These are phyloP conservation scores for Cladosporium halotolerans DNA, from an alignment of 2,329 filamentous ascomycete species.

Conservation along the genomic window DNA sequence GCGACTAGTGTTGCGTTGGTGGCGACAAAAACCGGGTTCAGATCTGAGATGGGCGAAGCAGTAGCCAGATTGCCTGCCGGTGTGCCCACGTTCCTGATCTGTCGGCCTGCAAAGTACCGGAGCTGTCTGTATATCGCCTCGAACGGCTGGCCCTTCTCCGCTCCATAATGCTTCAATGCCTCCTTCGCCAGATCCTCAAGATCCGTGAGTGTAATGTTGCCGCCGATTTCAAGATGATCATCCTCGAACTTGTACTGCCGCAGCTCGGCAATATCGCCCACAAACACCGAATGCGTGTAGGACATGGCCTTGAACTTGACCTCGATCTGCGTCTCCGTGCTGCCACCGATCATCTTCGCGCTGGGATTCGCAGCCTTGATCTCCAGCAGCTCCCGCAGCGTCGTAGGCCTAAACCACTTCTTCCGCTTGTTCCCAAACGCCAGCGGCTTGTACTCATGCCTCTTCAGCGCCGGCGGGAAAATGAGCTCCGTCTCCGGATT, in stretches of 20 bases:
- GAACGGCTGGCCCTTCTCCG: constrained; percentile 68
- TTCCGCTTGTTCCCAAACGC: constrained; percentile 93
- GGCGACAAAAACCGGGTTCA: constrained; percentile 90
- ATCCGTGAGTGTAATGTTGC: constrained; percentile 87
- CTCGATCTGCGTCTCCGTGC: constrained; percentile 96
- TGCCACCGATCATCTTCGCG: constrained; percentile 91
- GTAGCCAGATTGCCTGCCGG: constrained; percentile 92
- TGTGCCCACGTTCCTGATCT: constrained; percentile 96
- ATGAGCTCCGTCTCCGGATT: constrained; percentile 91
- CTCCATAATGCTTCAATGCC: constrained; percentile 73
- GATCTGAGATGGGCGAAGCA: constrained; percentile 89
- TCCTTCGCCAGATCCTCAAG: constrained; percentile 77
- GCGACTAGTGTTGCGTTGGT: constrained; percentile 76
- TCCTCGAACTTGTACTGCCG: constrained; percentile 74
- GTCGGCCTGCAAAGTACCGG: constrained; percentile 86
- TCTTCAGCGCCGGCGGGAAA: constrained; percentile 79
- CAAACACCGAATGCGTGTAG: constrained; percentile 83
- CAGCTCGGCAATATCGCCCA: constrained; percentile 87
- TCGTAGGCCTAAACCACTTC: constrained; percentile 86
- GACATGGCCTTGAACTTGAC: constrained; percentile 95
- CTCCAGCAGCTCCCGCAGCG: constrained; percentile 76
- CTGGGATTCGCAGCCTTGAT: constrained; percentile 81
- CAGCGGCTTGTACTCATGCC: constrained; percentile 73
- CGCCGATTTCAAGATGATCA: constrained; percentile 82
- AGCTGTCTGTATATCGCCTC: constrained; percentile 89